Percentiles rank a stretch among this genome's conserved stretches.
Evolutionary conservation across 2,329 filamentous ascomycete genomes (phyloP).

Genomic region (Talaromyces marneffei): DNA sequence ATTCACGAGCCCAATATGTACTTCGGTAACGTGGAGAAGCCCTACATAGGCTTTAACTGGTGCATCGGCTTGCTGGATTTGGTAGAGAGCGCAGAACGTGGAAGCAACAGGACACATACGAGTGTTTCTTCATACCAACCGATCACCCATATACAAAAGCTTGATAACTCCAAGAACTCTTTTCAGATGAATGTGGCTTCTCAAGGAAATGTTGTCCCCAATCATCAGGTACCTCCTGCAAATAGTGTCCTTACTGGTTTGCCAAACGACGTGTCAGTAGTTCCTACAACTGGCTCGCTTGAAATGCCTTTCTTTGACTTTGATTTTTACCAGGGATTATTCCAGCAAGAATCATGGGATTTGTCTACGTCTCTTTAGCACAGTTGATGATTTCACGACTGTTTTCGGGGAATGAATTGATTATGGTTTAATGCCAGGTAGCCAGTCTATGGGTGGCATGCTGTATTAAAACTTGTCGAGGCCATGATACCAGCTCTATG

Average conservation of each 20-base stretch:
- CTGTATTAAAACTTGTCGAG: neutral
- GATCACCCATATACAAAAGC: neutral
- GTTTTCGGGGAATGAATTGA: neutral
- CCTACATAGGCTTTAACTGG: neutral
- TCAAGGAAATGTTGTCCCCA: neutral
- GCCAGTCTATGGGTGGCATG: neutral
- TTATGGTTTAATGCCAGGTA: neutral
- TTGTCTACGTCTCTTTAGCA: neutral
- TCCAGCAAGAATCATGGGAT: conserved; percentile 5
- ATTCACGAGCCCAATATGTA: conserved; percentile 1
- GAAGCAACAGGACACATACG: neutral
- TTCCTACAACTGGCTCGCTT: neutral
- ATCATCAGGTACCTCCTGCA: neutral
- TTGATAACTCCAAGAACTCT: neutral
- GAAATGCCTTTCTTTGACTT: conserved; percentile 1
- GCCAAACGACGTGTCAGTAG: neutral
- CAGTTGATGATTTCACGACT: neutral
- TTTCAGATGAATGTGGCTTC: neutral
- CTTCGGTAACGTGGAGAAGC: neutral
- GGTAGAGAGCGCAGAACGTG: neutral
- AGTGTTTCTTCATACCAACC: neutral
- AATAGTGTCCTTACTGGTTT: neutral
- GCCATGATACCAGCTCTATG: too few relatives aligned
- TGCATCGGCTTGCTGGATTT: neutral
- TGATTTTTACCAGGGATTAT: conserved; percentile 4